phyloP scores from a whole-genome alignment of 1,284 basidiomycete genomes.

The Chondrostereum purpureum region DNA sequence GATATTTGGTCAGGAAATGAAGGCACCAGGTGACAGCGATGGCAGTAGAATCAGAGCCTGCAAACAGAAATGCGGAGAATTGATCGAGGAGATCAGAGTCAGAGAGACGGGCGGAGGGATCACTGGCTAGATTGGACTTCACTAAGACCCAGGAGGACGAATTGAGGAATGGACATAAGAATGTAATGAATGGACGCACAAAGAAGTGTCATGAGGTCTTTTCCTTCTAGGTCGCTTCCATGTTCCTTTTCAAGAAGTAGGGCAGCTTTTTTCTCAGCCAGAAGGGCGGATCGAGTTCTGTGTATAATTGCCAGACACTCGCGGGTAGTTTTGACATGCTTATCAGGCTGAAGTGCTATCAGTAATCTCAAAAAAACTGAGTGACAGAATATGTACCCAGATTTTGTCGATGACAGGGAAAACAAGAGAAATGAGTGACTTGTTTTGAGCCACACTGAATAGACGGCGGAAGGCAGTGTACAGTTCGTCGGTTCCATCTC shows the following conservation, averaged over 20 bases:
- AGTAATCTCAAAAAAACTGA: conserved; percentile 1
- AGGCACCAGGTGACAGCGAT: conserved; percentile 50
- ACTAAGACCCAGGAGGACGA: too few species aligned
- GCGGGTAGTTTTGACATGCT: conserved; percentile 29
- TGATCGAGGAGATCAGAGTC: conserved; percentile 45
- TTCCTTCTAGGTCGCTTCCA: conserved; percentile 24
- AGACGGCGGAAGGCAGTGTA: conserved; percentile 43
- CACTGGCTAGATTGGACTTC: conserved; percentile 38
- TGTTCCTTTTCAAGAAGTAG: conserved; percentile 26
- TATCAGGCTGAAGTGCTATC: conserved; percentile 28
- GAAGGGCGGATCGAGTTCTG: conserved; percentile 31
- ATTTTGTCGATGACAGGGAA: conserved; percentile 37
- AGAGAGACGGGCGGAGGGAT: conserved; percentile 35
- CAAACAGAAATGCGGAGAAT: conserved; percentile 47
- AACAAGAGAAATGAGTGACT: conserved; percentile 35
- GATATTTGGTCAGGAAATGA: conserved; percentile 42
- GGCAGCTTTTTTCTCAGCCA: conserved; percentile 33
- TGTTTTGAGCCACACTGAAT: conserved; percentile 38
- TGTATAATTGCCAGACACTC: conserved; percentile 32
- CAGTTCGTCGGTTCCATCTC: conserved; percentile 39
- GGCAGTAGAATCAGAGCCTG: conserved; percentile 49
- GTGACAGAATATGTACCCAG: conserved; percentile 26
- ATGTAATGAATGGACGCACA: conserved; percentile 26
- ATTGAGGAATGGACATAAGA: background rate
- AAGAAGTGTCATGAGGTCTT: conserved; percentile 40